Conservation (phyloP, 352 stramenopile species). For the Globisporangium iwayamae region DNA sequence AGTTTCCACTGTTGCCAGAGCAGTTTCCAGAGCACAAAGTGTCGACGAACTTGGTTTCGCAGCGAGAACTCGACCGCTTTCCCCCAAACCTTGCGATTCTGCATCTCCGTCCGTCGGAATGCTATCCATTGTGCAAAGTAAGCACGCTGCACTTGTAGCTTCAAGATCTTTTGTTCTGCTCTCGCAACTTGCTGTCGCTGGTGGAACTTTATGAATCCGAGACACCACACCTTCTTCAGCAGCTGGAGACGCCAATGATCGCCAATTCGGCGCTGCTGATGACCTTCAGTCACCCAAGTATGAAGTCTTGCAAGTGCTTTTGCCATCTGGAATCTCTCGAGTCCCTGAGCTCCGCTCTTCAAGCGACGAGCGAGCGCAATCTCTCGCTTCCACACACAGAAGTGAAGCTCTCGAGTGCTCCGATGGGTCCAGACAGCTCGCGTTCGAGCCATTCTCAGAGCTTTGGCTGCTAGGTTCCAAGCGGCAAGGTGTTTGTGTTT, state of each 20-base stretch:
- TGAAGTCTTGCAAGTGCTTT: conserved; percentile 5
- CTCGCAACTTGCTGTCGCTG: not conserved
- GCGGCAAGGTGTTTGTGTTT: conserved; percentile 18
- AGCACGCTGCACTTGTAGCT: not conserved
- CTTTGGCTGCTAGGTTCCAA: conserved; percentile 21
- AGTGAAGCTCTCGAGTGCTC: not conserved
- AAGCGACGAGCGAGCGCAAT: not conserved
- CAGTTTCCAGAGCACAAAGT: conserved; percentile 19
- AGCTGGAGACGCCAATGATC: not conserved
- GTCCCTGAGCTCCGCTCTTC: not conserved
- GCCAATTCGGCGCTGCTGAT: not conserved
- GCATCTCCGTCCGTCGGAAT: not conserved
- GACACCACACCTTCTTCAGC: conserved; percentile 6
- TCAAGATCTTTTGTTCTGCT: not conserved
- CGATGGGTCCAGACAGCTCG: not conserved
- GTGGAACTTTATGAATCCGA: conserved; percentile 11
- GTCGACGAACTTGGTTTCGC: conserved; percentile 11
- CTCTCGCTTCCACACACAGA: conserved; percentile 5
- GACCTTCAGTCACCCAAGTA: not conserved
- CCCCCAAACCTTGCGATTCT: not conserved
- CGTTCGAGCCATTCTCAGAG: conserved; percentile 16
- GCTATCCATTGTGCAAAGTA: not conserved
- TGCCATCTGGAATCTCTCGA: not conserved
- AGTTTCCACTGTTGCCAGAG: conserved; percentile 12
- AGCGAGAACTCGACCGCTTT: not conserved